Percentiles rank a stretch among this genome's conserved stretches.
phyloP scores from a whole-genome alignment of 768 basidiomycete species.

The Hebeloma cylindrosporum region DNA sequence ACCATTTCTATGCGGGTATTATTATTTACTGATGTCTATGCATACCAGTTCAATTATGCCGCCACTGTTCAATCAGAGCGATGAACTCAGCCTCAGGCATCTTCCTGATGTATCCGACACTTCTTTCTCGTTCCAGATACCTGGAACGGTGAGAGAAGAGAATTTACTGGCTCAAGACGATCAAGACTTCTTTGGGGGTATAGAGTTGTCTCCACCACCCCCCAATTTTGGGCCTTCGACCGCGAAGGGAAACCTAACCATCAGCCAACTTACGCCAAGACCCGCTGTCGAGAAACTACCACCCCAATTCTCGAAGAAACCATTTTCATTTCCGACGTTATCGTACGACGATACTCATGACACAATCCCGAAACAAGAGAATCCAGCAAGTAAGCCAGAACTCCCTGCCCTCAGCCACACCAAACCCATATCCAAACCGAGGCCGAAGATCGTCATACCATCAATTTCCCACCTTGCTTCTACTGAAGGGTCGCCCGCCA shows the following conservation, averaged over 20 bases:
- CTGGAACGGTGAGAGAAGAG: conserved; percentile 42
- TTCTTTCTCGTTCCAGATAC: conserved; percentile 60
- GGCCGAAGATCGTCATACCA: conserved; percentile 16
- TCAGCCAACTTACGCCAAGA: conserved; percentile 43
- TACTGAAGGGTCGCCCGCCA: conserved; percentile 25
- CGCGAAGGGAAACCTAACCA: conserved; percentile 33
- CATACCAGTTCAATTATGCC: no score
- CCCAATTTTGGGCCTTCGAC: conserved; percentile 21
- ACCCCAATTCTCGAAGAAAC: conserved; percentile 1
- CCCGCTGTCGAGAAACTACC: conserved; percentile 18
- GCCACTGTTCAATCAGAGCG: conserved; percentile 32
- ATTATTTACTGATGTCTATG: no score
- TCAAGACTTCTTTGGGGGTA: conserved; percentile 45
- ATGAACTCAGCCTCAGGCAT: conserved; percentile 50
- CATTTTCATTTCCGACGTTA: conserved; percentile 14
- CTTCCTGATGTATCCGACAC: conserved; percentile 52
- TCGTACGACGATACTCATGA: conserved; percentile 6
- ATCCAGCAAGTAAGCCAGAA: conserved; percentile 7
- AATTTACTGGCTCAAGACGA: conserved; percentile 53
- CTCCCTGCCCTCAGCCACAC: conserved; percentile 13
- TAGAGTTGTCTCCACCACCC: conserved; percentile 38
- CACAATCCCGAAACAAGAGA: conserved; percentile 11
- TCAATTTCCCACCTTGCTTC: conserved; percentile 12
- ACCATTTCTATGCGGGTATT: no score
- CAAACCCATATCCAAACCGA: conserved; percentile 17